A percentile compares a stretch with the other conserved stretches of the same genome.
Evolutionary conservation across 2,329 filamentous ascomycete genomes (phyloP).

Genomic region (Phaeosphaeriaceae sp.): DNA sequence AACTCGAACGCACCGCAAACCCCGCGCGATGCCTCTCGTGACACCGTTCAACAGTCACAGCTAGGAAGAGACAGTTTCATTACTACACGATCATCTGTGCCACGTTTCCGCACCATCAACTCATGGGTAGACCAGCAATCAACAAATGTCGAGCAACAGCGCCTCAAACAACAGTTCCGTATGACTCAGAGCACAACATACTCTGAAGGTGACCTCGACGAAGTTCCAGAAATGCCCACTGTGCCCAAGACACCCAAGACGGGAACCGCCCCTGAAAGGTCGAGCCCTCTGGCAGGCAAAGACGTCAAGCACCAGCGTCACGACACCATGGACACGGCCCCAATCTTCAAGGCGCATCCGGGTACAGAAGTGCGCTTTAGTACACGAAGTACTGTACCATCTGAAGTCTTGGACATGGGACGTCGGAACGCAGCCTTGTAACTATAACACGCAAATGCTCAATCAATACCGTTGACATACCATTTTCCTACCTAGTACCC

Average conservation of each 20-base stretch:
- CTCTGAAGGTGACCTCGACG: slow-evolving; percentile 25
- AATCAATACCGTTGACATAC: too few relatives aligned
- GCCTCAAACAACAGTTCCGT: slow-evolving; percentile 43
- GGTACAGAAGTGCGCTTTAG: slow-evolving; percentile 50
- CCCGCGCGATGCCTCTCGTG: slow-evolving; percentile 39
- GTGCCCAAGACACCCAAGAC: slow-evolving; percentile 29
- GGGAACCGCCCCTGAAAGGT: slow-evolving; percentile 22
- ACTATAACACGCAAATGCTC: too few relatives aligned
- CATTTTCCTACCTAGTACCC: too few relatives aligned
- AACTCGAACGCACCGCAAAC: slow-evolving; percentile 50
- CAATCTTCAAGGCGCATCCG: slow-evolving; percentile 49
- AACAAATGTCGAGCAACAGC: slow-evolving; percentile 44
- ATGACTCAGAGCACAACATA: slow-evolving; percentile 38
- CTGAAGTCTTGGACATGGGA: slow-evolving; percentile 46
- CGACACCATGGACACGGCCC: slow-evolving; percentile 46
- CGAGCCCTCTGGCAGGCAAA: slow-evolving; percentile 22
- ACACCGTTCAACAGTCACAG: slow-evolving; percentile 20
- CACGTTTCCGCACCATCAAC: slow-evolving; percentile 50
- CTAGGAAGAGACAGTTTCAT: slow-evolving; percentile 44
- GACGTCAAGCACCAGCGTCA: slow-evolving; percentile 44
- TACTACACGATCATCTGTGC: slow-evolving; percentile 44
- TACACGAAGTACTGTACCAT: slow-evolving; percentile 45
- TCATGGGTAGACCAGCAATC: slow-evolving; percentile 51
- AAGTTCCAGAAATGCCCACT: slow-evolving; percentile 39
- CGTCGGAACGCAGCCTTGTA: slow-evolving; percentile 27